Conservation (phyloP, 1,284 basidiomycete genomes). For the Fomitopsis palustris region DNA sequence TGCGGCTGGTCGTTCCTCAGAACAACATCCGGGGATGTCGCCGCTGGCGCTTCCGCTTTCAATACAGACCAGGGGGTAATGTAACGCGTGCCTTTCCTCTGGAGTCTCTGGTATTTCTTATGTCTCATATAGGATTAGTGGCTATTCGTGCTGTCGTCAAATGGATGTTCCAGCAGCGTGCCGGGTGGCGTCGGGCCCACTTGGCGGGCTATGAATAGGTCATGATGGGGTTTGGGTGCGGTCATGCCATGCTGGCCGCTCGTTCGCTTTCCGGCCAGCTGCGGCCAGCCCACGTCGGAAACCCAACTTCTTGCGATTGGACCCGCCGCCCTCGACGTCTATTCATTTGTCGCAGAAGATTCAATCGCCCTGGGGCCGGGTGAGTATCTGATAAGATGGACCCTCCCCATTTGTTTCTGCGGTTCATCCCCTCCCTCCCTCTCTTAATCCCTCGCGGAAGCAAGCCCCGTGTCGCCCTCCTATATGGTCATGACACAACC, state of each 20-base stretch:
- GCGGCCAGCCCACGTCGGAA: background rate
- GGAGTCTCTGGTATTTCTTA: background rate
- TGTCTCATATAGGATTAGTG: background rate
- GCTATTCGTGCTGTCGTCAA: background rate
- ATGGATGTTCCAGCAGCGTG: background rate
- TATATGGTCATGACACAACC: background rate
- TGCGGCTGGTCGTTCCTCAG: background rate
- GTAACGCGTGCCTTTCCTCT: background rate
- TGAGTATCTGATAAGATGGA: slow-evolving; percentile 32
- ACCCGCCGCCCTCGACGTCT: background rate
- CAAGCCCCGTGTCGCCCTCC: background rate
- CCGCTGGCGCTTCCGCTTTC: background rate
- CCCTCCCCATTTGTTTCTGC: background rate
- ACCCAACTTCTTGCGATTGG: background rate
- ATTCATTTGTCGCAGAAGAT: slow-evolving; percentile 4
- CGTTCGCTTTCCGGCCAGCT: background rate
- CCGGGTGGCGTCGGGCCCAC: background rate
- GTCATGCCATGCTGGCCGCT: background rate
- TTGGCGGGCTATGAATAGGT: background rate
- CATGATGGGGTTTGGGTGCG: background rate
- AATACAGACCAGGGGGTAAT: background rate
- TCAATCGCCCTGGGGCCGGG: background rate
- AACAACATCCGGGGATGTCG: background rate
- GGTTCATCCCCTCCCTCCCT: slow-evolving; percentile 12
- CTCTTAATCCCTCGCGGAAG: background rate